Conservation (phyloP, 2,329 filamentous ascomycete species). For the Chaetoscypha palmicola region DNA sequence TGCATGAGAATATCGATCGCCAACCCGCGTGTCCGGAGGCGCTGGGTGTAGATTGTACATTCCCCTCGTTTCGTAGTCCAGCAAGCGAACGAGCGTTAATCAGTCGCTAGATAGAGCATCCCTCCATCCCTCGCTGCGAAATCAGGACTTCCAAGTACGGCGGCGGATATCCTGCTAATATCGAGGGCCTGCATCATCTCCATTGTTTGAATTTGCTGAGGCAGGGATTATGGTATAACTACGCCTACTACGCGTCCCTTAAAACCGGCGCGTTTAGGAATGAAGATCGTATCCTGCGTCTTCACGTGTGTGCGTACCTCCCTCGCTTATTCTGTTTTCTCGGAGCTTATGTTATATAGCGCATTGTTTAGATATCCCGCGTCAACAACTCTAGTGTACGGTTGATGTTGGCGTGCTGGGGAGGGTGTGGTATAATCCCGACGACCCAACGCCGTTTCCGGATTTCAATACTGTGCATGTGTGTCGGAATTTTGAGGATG, state of each 20-base stretch:
- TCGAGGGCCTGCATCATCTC: conserved; percentile 39
- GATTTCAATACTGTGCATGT: conserved; percentile 47
- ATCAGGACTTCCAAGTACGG: conserved; percentile 43
- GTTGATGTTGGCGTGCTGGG: conserved; percentile 44
- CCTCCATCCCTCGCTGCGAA: conserved; percentile 34
- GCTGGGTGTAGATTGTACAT: conserved; percentile 41
- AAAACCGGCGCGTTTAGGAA: conserved; percentile 41
- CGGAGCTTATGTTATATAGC: conserved; percentile 27
- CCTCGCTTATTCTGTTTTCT: background rate
- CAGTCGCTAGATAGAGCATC: too few species aligned
- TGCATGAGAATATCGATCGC: conserved; percentile 43
- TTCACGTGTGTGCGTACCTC: conserved; percentile 39
- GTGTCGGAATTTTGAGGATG: conserved; percentile 44
- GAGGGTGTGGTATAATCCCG: conserved; percentile 44
- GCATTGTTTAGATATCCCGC: conserved; percentile 46
- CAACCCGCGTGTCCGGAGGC: conserved; percentile 36
- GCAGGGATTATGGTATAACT: conserved; percentile 43
- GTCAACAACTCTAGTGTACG: conserved; percentile 48
- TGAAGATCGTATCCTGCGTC: conserved; percentile 38
- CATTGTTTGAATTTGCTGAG: conserved; percentile 48
- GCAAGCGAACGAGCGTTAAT: too few species aligned
- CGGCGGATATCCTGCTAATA: conserved; percentile 41
- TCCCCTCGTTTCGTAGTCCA: too few species aligned
- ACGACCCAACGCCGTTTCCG: conserved; percentile 34
- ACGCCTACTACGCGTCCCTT: conserved; percentile 39